A percentile compares a stretch with the other conserved stretches of the same genome.
These are phyloP conservation scores for Nothomitra cinnamomea DNA, from an alignment of 2,329 filamentous ascomycete genomes.

Conservation along the genomic window DNA sequence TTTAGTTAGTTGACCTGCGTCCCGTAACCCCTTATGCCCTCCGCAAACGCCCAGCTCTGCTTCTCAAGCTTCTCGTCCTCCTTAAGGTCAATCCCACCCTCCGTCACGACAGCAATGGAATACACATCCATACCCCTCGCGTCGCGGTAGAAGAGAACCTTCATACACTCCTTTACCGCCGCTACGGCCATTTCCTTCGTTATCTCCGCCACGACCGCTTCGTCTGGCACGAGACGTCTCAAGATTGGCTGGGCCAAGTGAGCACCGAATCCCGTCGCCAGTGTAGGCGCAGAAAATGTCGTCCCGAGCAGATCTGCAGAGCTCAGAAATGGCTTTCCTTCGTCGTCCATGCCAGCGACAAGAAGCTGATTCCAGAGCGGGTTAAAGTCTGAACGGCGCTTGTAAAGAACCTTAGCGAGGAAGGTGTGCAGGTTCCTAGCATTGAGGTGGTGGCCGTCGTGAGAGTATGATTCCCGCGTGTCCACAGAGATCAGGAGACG, in stretches of 20 bases:
- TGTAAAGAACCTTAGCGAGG: conserved; percentile 89
- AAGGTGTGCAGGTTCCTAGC: conserved; percentile 95
- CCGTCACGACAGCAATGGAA: conserved; percentile 77
- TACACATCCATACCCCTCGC: conserved; percentile 83
- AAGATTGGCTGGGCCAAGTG: conserved; percentile 88
- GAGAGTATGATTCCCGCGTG: conserved; percentile 73
- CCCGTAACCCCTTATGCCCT: conserved; percentile 86
- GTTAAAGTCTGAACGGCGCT: conserved; percentile 86
- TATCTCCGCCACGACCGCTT: conserved; percentile 55
- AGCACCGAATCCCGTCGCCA: conserved; percentile 86
- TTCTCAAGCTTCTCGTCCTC: conserved; percentile 77
- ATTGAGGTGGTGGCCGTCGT: conserved; percentile 41
- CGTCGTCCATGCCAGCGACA: conserved; percentile 71
- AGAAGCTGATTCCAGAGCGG: conserved; percentile 94
- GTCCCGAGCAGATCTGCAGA: conserved; percentile 85
- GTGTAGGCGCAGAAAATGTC: conserved; percentile 70
- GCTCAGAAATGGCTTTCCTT: conserved; percentile 72
- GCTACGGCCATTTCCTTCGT: conserved; percentile 63
- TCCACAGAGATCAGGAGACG: conserved; percentile 73
- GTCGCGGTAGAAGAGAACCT: conserved; percentile 94
- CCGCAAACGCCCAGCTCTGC: conserved; percentile 97
- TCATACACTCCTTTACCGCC: conserved; percentile 85
- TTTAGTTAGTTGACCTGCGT: conserved; percentile 39
- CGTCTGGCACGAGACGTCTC: conserved; percentile 67
- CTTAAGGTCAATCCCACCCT: conserved; percentile 72